Base-by-base conservation (phyloP, 1,284 basidiomycete genomes). In the Moesziomyces sp. region DNA sequence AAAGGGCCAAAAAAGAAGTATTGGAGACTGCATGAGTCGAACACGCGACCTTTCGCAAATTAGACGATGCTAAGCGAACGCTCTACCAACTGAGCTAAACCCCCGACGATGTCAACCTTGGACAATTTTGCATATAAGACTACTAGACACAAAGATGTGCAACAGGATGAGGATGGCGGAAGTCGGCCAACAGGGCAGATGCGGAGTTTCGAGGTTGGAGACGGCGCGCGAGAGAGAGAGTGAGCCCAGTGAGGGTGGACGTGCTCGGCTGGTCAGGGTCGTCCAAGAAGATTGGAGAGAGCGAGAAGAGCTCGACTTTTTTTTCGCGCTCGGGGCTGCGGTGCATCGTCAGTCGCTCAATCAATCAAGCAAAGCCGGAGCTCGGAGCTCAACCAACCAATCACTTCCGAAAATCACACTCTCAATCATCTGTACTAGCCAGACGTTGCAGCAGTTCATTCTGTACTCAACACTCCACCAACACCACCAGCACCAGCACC, bases 61-160 rank as follows among this genome's bases (percentile, higher is more conserved):
- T 67, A 67, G 64, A 38, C 60, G 54, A 59, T 73, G 70, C 70
- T 68, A 74, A 69, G 71, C 71, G 71, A 74, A 69, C 65, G 71
- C 71, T 74, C 71, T 74, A 74, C 71, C 71, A 68, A 74, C 71
- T 74, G 71, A 74, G 71, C 71, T 74, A 74, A 74, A 68, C 56
- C 71, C 71, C 71, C 70, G 19, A 5, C 5, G 11, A 46, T 46
- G 38, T 11, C 1, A 2, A 0, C 0, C 9, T 9, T n/a, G 2
- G 19, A 9, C 8, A 26, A 14, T 9, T 35, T 50, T 58, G 57
- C 18, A 3, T 46, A 48, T 47, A 21, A 21, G 21, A 21, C 21
- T 21, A 21, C 21, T 21, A 21, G 21, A 21, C 21, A 21, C 21
- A 21, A 21, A 21, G 21, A 21, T 21, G 21, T 21, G 21, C 21